A percentile compares a stretch with the other conserved stretches of the same genome.
Conservation (phyloP, 2,329 filamentous ascomycete species). For the Talaromyces sp. region DNA sequence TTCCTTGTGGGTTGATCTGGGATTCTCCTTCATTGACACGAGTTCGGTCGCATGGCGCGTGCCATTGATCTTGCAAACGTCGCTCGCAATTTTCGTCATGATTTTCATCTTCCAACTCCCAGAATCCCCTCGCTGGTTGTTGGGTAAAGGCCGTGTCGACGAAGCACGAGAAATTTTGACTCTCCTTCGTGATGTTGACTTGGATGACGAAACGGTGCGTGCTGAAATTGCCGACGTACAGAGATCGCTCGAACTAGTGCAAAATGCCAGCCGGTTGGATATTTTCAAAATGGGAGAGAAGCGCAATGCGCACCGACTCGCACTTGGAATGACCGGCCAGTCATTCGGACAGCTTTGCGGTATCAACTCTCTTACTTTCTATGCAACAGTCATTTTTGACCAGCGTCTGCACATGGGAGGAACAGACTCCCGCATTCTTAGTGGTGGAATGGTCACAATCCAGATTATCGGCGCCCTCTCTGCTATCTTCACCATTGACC, state of each 20-base stretch:
- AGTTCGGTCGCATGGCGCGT: conserved; percentile 45
- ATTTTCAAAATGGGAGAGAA: conserved; percentile 38
- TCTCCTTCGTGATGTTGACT: conserved; percentile 41
- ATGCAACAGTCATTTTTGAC: conserved; percentile 37
- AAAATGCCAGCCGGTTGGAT: conserved; percentile 33
- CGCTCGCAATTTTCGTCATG: conserved; percentile 33
- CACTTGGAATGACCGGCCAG: conserved; percentile 33
- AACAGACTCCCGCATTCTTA: conserved; percentile 32
- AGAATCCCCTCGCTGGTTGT: conserved; percentile 19
- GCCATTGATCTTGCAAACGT: conserved; percentile 34
- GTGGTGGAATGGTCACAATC: conserved; percentile 53
- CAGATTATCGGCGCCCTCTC: conserved; percentile 54
- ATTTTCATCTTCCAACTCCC: conserved; percentile 16
- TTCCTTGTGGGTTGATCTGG: conserved; percentile 50
- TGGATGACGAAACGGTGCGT: conserved; percentile 36
- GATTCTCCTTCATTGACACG: conserved; percentile 36
- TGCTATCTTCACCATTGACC: conserved; percentile 51
- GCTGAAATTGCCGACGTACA: conserved; percentile 40
- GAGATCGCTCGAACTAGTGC: conserved; percentile 33
- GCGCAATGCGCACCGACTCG: conserved; percentile 33
- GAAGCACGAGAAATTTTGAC: conserved; percentile 17
- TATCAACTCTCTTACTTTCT: conserved; percentile 37
- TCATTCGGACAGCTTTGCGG: conserved; percentile 39
- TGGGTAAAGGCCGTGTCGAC: conserved; percentile 16
- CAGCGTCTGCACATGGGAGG: conserved; percentile 25